Conservation (phyloP, 2,329 filamentous ascomycete genomes). For the Claviceps africana region DNA sequence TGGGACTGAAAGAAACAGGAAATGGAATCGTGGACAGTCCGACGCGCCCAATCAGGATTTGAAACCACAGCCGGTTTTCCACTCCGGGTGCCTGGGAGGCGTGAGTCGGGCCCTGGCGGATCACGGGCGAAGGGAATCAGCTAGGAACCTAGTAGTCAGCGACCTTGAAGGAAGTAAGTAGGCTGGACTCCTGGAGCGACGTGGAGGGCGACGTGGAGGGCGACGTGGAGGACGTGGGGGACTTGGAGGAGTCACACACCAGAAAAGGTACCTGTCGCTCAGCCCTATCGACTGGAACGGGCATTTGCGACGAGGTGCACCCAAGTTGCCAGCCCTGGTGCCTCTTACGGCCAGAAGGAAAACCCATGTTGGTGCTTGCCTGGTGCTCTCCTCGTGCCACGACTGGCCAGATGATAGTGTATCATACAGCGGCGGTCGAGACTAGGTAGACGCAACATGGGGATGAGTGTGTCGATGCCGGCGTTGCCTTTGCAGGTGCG, state of each 20-base stretch:
- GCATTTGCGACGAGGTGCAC: not conserved
- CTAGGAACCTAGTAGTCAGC: no score
- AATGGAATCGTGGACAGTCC: not conserved
- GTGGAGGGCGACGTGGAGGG: not conserved
- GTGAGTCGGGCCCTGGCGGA: not conserved
- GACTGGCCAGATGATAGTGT: no score
- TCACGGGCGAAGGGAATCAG: not conserved
- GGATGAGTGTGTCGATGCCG: not conserved
- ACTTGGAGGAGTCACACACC: no score
- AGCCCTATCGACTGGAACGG: conserved; percentile 7
- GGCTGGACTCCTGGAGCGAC: no score
- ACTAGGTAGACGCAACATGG: not conserved
- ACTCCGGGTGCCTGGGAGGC: not conserved
- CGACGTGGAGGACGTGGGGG: no score
- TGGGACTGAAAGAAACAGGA: not conserved
- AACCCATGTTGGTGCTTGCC: not conserved
- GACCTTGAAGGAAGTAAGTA: no score
- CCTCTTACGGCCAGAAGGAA: not conserved
- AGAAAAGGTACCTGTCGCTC: conserved; percentile 7
- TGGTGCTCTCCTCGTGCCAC: no score
- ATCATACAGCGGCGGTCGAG: not conserved
- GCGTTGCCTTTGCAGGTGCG: not conserved
- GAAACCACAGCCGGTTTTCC: not conserved
- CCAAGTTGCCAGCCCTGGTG: not conserved
- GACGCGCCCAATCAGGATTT: conserved; percentile 3